These are phyloP conservation scores for Camelina hispida DNA, from an alignment of 345 rosid genomes.

Conservation along the genomic window DNA sequence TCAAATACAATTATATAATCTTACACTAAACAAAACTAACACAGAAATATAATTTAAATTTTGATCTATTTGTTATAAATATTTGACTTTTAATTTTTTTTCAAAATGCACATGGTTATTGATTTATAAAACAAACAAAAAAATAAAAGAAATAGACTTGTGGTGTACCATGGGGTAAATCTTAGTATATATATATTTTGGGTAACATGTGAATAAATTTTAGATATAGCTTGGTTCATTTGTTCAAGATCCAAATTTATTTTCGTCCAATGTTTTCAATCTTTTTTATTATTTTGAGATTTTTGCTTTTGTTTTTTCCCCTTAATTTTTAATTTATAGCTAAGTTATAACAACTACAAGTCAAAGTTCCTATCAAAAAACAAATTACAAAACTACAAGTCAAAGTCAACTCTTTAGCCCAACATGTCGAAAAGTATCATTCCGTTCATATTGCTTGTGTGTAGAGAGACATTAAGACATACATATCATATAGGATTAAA, in stretches of 20 bases:
- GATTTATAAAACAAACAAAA: too few relatives aligned
- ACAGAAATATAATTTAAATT: too few relatives aligned
- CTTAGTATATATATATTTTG: too few relatives aligned
- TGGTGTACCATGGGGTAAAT: too few relatives aligned
- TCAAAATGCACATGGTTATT: too few relatives aligned
- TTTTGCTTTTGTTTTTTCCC: neutral
- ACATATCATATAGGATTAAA: conserved; percentile 7
- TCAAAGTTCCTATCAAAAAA: conserved; percentile 17
- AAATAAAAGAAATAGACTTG: too few relatives aligned
- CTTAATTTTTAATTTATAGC: neutral
- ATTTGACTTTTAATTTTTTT: too few relatives aligned
- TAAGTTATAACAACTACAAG: neutral
- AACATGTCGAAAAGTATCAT: neutral
- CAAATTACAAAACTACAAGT: neutral
- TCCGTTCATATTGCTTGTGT: conserved; percentile 21
- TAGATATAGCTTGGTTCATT: neutral
- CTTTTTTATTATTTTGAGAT: too few relatives aligned
- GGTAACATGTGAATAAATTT: too few relatives aligned
- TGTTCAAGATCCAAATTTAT: neutral
- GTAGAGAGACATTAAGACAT: neutral
- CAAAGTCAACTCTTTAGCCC: conserved; percentile 39
- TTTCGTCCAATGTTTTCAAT: neutral
- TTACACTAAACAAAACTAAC: too few relatives aligned
- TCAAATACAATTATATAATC: too few relatives aligned
- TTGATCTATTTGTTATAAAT: too few relatives aligned